A percentile compares a stretch with the other conserved stretches of the same genome.
Conservation (phyloP, 345 rosid species). For the Reutealis trisperma region DNA sequence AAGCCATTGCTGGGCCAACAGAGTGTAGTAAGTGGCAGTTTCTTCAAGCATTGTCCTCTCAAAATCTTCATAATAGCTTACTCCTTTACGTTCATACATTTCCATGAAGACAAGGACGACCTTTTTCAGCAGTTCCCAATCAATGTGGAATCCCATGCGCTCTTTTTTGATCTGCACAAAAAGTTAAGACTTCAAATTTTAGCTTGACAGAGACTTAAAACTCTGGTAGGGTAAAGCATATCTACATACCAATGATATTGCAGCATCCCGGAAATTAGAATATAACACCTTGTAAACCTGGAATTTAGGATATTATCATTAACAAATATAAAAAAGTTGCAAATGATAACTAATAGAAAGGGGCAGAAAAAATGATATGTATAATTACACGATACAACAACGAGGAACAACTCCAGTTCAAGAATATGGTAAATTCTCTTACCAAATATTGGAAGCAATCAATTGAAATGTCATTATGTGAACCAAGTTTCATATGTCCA, state of each 20-base stretch:
- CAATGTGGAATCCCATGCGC: constrained; percentile 28
- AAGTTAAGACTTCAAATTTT: background rate
- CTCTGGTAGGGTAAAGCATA: background rate
- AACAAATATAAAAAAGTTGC: background rate
- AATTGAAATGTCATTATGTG: constrained; percentile 17
- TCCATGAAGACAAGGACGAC: constrained; percentile 21
- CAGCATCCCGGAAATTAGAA: constrained; percentile 12
- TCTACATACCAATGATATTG: constrained; percentile 22
- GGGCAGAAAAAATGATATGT: background rate
- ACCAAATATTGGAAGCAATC: constrained; percentile 28
- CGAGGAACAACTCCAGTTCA: background rate
- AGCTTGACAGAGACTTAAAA: background rate
- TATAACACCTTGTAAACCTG: constrained; percentile 30
- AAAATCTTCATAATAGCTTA: constrained; percentile 26
- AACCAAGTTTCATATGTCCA: background rate
- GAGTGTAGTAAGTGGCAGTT: constrained; percentile 25
- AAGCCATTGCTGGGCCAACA: constrained; percentile 29
- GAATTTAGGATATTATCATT: constrained; percentile 3
- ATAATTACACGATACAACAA: background rate
- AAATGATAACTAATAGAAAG: background rate
- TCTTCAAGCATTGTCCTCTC: constrained; percentile 29
- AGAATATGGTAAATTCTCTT: background rate
- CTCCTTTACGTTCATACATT: constrained; percentile 5
- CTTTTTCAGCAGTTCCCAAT: constrained; percentile 21
- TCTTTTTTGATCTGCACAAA: constrained; percentile 28